These are phyloP conservation scores for Viola pubescens DNA, from an alignment of 441 rosid genomes.

Conservation along the genomic window DNA sequence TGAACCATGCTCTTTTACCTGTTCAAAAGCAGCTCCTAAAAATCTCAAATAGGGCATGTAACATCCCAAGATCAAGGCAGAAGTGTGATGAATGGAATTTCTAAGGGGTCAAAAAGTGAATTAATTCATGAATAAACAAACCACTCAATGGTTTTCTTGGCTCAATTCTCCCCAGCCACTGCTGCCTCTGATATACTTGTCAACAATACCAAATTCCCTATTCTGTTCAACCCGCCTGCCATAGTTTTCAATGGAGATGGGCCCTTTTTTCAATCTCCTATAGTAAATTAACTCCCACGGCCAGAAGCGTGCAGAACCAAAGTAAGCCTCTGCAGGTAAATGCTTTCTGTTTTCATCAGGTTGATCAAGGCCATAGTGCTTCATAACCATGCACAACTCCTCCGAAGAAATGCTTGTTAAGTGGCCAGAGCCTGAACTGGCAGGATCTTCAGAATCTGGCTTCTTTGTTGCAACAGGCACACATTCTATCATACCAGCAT, in stretches of 20 bases:
- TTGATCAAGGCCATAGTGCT: conserved; percentile 34
- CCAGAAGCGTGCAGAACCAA: conserved; percentile 49
- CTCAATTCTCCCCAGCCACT: conserved; percentile 41
- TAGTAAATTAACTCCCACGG: conserved; percentile 43
- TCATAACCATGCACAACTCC: conserved; percentile 37
- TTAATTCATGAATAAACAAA: conserved; percentile 12
- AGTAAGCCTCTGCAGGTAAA: conserved; percentile 28
- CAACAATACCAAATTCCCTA: conserved; percentile 34
- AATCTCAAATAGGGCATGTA: not conserved
- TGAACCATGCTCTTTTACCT: conserved; percentile 21
- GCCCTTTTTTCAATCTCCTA: conserved; percentile 47
- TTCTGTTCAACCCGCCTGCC: conserved; percentile 40
- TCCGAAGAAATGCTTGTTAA: conserved; percentile 27
- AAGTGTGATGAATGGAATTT: conserved; percentile 9
- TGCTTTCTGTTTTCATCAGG: conserved; percentile 28
- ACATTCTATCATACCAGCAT: conserved; percentile 18
- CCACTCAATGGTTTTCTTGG: conserved; percentile 14
- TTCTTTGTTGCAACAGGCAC: conserved; percentile 12
- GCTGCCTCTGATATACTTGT: conserved; percentile 41
- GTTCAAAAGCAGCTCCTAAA: conserved; percentile 19
- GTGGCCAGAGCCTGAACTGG: conserved; percentile 6
- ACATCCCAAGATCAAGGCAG: conserved; percentile 2
- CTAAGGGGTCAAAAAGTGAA: conserved; percentile 1
- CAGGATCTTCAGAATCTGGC: conserved; percentile 19
- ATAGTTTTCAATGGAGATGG: conserved; percentile 37